These are phyloP conservation scores for Theobroma cacao DNA, from an alignment of 345 rosid genomes.

Conservation along the genomic window DNA sequence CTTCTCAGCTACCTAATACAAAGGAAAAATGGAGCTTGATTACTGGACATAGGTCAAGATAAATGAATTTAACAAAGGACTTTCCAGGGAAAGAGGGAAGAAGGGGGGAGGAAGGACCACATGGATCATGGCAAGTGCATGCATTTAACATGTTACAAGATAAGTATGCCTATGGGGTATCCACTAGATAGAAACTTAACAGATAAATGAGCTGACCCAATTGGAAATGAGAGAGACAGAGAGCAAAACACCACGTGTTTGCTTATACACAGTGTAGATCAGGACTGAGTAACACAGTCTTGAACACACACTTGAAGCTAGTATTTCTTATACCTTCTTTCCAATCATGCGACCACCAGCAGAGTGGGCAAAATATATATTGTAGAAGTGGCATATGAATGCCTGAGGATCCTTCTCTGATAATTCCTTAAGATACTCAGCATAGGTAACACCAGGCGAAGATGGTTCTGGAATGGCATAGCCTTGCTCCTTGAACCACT, in stretches of 20 bases:
- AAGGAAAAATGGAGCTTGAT: not conserved
- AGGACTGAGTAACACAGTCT: not conserved
- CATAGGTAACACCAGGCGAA: slow-evolving; percentile 64
- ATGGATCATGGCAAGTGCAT: not conserved
- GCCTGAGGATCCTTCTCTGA: slow-evolving; percentile 92
- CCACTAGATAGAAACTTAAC: not conserved
- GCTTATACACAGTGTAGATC: not conserved
- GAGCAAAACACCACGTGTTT: not conserved
- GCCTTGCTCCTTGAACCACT: slow-evolving; percentile 92
- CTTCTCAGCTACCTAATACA: slow-evolving; percentile 60
- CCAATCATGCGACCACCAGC: slow-evolving; percentile 99
- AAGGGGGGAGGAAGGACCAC: not conserved
- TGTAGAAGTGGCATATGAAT: slow-evolving; percentile 96
- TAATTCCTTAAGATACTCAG: slow-evolving; percentile 56
- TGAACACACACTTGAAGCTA: not conserved
- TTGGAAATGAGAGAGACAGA: not conserved
- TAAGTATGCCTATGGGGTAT: not conserved
- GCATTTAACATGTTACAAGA: not conserved
- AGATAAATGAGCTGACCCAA: not conserved
- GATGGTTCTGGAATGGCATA: slow-evolving; percentile 79
- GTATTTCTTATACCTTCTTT: slow-evolving; percentile 55
- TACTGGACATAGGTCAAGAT: not conserved
- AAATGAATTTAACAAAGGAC: not conserved
- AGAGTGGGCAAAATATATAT: slow-evolving; percentile 83
- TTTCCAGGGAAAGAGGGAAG: not conserved